Base-by-base conservation (phyloP, 2,329 filamentous ascomycete species). In the Fusarium denticulatum region DNA sequence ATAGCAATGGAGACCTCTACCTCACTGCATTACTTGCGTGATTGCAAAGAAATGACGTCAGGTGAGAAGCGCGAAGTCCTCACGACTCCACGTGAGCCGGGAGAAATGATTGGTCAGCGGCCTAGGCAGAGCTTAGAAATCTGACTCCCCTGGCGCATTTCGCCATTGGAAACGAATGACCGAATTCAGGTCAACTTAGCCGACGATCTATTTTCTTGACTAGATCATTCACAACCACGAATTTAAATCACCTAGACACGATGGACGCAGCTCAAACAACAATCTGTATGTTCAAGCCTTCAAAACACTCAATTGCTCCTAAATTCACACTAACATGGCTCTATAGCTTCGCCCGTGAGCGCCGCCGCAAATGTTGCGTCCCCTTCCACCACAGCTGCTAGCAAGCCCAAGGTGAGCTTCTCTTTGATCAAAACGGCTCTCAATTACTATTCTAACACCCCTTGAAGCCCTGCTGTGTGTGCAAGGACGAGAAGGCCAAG, bases 381-480 rank as follows among this genome's bases (percentile, higher is more conserved):
- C 55, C 73, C 78, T 40, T 81, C 77, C 61, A 60, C 70, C 24
- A 42, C 50, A 50, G 59, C 39, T 56, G n/a, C 79, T 63, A 81
- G 82, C 55, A 85, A 85, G 78, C 85, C 85, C 67, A 86, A 85
- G 84, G 85, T 86, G 60, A 76, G 76, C 53, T 40, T 50, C n/a
- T 18, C 39, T n/a, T 46, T 30, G 30, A 37, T 20, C 40, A 43
- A 24, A 42, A 22, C 36, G 32, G 56, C 67, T 79, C 50, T 46
- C 69, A 69, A 72, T 69, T 52, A 47, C 52, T 22, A 53, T 67
- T 24, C 71, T 74, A 32, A 76, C 18, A 24, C 4, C 9, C 15
- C 8, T 10, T n/a, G 3, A 67, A 98, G 94, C 96, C 96, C 47
- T 98, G 96, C 89, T 98, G 96, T 82, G 96, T 98, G 36, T 99